Evolutionary conservation across 2,329 filamentous ascomycete species (phyloP).

Genomic region (Pyrenochaeta sp.): DNA sequence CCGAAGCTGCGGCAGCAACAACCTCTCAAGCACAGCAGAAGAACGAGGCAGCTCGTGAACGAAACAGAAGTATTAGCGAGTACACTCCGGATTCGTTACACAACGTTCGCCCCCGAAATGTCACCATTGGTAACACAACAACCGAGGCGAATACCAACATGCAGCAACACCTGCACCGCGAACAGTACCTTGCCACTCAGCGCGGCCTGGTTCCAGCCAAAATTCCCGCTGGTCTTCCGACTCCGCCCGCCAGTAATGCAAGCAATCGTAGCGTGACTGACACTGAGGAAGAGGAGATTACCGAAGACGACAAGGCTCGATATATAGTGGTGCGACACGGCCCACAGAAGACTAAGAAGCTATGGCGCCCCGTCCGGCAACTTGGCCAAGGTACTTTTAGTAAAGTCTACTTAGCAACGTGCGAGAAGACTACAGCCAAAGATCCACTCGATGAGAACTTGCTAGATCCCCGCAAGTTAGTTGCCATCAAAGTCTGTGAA

Average conservation of each 20-base stretch:
- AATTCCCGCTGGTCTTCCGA: slow-evolving; percentile 62
- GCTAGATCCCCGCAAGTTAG: slow-evolving; percentile 78
- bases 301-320: slow-evolving; percentile 53
- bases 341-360: slow-evolving; percentile 75
- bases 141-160: slow-evolving; percentile 59
- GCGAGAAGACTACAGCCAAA: slow-evolving; percentile 64
- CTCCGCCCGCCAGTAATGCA: slow-evolving; percentile 77
- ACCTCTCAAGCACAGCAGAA: slow-evolving; percentile 42
- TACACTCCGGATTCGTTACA: slow-evolving; percentile 78
- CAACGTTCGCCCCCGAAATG: slow-evolving; percentile 72
- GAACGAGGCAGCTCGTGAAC: slow-evolving; percentile 60
- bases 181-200: slow-evolving; percentile 80
- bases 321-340: slow-evolving; percentile 58
- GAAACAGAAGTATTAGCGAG: slow-evolving; percentile 88
- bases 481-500: slow-evolving; percentile 95
- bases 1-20: slow-evolving; percentile 49
- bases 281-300: slow-evolving; percentile 60
- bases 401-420: slow-evolving; percentile 89
- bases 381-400: slow-evolving; percentile 96
- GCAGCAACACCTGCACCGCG: slow-evolving; percentile 71
- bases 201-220: slow-evolving; percentile 74
- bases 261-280: slow-evolving; percentile 66
- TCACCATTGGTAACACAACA: slow-evolving; percentile 66
- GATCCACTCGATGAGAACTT: slow-evolving; percentile 56
- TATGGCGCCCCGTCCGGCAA: slow-evolving; percentile 80